A percentile compares a stretch with the other conserved stretches of the same genome.
phyloP scores from a whole-genome alignment of 345 rosid species.

The Eucalyptus regnans region DNA sequence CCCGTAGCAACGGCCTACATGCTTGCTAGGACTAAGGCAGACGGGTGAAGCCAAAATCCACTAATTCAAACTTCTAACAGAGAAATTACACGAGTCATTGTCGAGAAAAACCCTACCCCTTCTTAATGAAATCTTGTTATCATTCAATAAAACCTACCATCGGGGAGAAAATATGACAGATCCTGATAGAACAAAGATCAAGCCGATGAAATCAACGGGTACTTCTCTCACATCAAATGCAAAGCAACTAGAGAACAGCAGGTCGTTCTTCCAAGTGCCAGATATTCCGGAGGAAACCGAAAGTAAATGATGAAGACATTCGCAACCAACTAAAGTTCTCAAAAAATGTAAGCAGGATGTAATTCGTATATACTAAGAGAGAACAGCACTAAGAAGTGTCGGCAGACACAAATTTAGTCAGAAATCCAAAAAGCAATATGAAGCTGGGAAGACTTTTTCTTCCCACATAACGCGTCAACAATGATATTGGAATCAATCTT shows the following conservation, averaged over 20 bases:
- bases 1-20: neutral
- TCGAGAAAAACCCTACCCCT: neutral
- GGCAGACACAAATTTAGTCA: neutral
- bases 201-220: neutral
- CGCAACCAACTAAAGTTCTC: neutral
- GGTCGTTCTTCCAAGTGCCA: neutral
- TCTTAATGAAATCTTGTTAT: neutral
- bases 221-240: neutral
- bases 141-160: neutral
- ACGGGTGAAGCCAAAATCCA: neutral
- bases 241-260: neutral
- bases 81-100: neutral
- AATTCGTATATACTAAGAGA: neutral
- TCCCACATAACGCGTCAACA: neutral
- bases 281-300: neutral
- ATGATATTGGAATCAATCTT: slow-evolving; percentile 3
- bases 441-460: slow-evolving; percentile 14
- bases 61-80: neutral
- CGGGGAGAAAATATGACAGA: neutral
- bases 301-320: neutral
- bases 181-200: neutral
- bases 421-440: neutral
- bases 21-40: neutral
- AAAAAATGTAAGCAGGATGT: neutral
- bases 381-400: neutral